Conservation (phyloP, 2,329 filamentous ascomycete species). For the Grosmannia clavigera region DNA sequence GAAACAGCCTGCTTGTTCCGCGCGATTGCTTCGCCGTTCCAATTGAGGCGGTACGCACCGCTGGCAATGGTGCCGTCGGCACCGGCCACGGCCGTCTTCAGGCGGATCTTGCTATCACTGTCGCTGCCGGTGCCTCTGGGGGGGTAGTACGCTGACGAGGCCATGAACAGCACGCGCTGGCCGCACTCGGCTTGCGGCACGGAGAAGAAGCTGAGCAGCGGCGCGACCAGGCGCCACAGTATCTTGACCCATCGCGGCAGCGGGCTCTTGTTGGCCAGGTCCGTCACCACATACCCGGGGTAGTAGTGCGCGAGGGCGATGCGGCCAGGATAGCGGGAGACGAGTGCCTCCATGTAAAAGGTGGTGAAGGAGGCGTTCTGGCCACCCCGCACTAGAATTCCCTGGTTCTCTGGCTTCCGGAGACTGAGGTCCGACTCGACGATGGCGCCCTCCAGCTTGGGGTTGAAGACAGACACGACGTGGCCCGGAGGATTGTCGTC, state of each 20-base stretch:
- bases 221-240: not conserved
- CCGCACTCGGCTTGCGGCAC: conserved; percentile 2
- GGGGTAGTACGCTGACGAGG: not conserved
- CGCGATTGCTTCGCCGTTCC: not conserved
- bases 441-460: conserved; percentile 3
- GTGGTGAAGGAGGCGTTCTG: not conserved
- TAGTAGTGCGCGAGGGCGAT: conserved; percentile 8
- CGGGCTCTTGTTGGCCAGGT: not conserved
- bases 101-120: not conserved
- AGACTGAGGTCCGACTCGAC: conserved; percentile 3
- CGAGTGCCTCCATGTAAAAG: conserved; percentile 4
- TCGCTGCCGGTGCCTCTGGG: not conserved
- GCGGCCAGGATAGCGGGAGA: not conserved
- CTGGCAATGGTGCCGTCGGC: not conserved
- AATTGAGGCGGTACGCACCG: conserved; percentile 6
- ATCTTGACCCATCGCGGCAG: not conserved
- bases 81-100: not conserved
- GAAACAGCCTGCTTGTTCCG: not conserved
- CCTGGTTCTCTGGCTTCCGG: not conserved
- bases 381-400: not conserved
- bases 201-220: not conserved
- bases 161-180: conserved; percentile 2
- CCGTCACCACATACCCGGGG: conserved; percentile 6
- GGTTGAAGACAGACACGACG: conserved; percentile 20
- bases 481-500: not conserved